phyloP scores from a whole-genome alignment of 345 rosid genomes.

The Hypericum perforatum region DNA sequence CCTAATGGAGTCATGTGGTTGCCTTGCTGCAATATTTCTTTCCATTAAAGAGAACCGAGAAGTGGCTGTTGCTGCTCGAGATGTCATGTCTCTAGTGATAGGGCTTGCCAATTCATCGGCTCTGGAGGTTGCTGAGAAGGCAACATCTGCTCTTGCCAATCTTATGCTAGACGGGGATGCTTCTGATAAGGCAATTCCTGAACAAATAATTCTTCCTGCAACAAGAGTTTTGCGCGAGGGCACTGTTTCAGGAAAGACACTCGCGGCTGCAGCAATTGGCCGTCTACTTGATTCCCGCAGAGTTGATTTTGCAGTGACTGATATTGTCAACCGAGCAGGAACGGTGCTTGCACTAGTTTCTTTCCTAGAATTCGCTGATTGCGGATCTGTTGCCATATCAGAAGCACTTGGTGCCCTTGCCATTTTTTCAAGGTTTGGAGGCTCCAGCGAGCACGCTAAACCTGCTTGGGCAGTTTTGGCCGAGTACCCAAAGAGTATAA shows the following conservation, averaged over 20 bases:
- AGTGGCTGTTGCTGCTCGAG: constrained; percentile 79
- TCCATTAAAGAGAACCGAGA: constrained; percentile 87
- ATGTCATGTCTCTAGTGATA: constrained; percentile 61
- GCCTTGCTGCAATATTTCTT: constrained; percentile 85
- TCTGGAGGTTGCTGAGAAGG: constrained; percentile 92
- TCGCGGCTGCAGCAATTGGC: constrained; percentile 94
- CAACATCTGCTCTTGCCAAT: constrained; percentile 85
- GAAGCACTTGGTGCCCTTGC: constrained; percentile 96
- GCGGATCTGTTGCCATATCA: constrained; percentile 53
- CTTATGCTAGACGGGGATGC: constrained; percentile 83
- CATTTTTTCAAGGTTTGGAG: constrained; percentile 67
- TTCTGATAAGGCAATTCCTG: constrained; percentile 61
- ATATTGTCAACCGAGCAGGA: constrained; percentile 85
- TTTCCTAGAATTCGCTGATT: constrained; percentile 65
- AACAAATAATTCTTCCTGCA: constrained; percentile 82
- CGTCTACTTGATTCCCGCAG: constrained; percentile 66
- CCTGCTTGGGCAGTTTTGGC: constrained; percentile 94
- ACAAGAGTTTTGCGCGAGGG: constrained; percentile 92
- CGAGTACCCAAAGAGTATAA: constrained; percentile 64
- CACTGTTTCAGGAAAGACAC: constrained; percentile 77
- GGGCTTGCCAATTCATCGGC: constrained; percentile 59
- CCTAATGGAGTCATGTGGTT: constrained; percentile 59
- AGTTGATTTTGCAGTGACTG: constrained; percentile 62
- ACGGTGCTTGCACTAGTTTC: constrained; percentile 91
- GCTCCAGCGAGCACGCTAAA: constrained; percentile 41